These are phyloP conservation scores for Candida caryicola DNA, from an alignment of 805 yeast species.

Conservation along the genomic window DNA sequence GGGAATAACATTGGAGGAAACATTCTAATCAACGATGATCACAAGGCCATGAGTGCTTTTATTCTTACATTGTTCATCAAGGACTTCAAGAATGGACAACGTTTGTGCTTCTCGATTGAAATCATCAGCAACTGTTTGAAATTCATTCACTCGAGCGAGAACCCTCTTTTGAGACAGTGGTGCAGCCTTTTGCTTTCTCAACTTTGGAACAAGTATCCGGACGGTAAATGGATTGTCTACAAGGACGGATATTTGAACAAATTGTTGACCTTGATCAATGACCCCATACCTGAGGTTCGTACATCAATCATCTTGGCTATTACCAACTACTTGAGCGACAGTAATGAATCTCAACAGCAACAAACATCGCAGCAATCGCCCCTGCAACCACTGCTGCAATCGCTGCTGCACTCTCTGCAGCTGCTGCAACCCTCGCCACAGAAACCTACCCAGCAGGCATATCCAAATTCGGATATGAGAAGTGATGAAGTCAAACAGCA, in stretches of 20 bases:
- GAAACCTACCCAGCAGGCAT: constrained; percentile 5
- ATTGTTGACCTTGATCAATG: constrained; percentile 59
- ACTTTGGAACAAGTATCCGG: constrained; percentile 67
- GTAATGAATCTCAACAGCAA: constrained; percentile 20
- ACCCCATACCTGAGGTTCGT: constrained; percentile 94
- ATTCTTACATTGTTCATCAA: constrained; percentile 81
- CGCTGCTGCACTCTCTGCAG: not conserved
- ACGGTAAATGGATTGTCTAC: constrained; percentile 69
- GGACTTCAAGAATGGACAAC: constrained; percentile 76
- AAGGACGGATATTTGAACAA: constrained; percentile 60
- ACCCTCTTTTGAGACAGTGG: constrained; percentile 91
- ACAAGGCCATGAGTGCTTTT: constrained; percentile 93
- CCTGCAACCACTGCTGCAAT: constrained; percentile 14
- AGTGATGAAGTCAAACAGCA: constrained; percentile 56
- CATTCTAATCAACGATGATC: constrained; percentile 65
- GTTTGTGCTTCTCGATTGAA: constrained; percentile 72
- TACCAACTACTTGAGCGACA: constrained; percentile 60
- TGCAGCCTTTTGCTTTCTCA: constrained; percentile 76
- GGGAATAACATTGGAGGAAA: constrained; percentile 5
- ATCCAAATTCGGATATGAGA: constrained; percentile 28
- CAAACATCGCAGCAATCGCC: constrained; percentile 12
- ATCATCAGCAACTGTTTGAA: constrained; percentile 63
- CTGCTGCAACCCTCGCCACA: constrained; percentile 8
- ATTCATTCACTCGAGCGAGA: constrained; percentile 69
- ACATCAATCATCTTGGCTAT: constrained; percentile 77